phyloP scores from a whole-genome alignment of 148 eudicot species.

The Arbutus unedo region DNA sequence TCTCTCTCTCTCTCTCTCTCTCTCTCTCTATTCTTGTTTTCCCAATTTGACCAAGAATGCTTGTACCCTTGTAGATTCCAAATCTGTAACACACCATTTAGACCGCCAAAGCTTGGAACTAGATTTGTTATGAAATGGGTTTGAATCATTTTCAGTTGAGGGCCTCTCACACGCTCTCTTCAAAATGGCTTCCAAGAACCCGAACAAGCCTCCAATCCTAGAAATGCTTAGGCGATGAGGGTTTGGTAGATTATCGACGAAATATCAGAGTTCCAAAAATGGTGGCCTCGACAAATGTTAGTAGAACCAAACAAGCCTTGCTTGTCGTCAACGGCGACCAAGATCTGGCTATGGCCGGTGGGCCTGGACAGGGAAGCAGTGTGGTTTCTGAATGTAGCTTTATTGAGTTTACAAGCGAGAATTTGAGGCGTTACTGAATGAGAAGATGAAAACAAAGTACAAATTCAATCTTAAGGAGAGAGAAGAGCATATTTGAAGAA shows the following conservation, averaged over 20 bases:
- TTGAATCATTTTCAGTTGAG: too few species aligned
- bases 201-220: conserved; percentile 35
- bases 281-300: conserved; percentile 42
- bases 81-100: too few species aligned
- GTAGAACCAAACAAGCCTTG: conserved; percentile 48
- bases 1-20: too few species aligned
- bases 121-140: too few species aligned
- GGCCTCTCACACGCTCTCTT: conserved; percentile 4
- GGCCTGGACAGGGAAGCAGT: conserved; percentile 66
- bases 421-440: conserved; percentile 72
- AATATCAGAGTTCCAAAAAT: conserved; percentile 39
- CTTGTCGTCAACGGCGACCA: conserved; percentile 56
- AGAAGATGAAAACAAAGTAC: conserved; percentile 76
- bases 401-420: conserved; percentile 72
- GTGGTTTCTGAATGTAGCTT: conserved; percentile 62
- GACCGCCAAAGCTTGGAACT: too few species aligned
- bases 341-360: conserved; percentile 43
- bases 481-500: too few species aligned
- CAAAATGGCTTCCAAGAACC: conserved; percentile 44
- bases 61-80: too few species aligned
- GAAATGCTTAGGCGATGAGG: conserved; percentile 35
- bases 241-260: conserved; percentile 31
- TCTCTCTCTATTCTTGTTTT: too few species aligned
- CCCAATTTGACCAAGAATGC: too few species aligned
- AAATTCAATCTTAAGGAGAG: conserved; percentile 77